phyloP scores from a whole-genome alignment of 768 basidiomycete species.

The Suillus clintonianus region DNA sequence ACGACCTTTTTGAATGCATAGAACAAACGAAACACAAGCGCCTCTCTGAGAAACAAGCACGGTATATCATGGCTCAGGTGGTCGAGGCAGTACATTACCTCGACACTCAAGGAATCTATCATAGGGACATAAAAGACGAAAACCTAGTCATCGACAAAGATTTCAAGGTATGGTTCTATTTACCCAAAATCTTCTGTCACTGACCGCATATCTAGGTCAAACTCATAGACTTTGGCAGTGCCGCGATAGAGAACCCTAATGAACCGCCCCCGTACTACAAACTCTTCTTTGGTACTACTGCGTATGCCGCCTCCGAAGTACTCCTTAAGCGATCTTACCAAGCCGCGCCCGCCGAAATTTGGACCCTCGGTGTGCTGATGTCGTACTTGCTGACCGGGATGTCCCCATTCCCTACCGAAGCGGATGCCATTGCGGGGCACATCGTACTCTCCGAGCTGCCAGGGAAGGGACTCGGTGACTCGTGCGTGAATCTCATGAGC shows the following conservation, averaged over 20 bases:
- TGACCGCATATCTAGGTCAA: constrained; percentile 63
- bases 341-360: constrained; percentile 93
- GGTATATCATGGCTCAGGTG: constrained; percentile 84
- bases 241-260: constrained; percentile 68
- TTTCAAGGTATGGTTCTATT: constrained; percentile 53
- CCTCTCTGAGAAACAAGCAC: constrained; percentile 75
- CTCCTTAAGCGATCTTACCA: constrained; percentile 86
- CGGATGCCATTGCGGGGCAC: constrained; percentile 71
- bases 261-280: constrained; percentile 67
- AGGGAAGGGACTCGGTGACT: constrained; percentile 41
- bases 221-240: constrained; percentile 94
- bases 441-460: constrained; percentile 51
- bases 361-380: constrained; percentile 93
- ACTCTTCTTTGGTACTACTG: constrained; percentile 90
- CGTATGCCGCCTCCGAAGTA: constrained; percentile 95
- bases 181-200: background rate
- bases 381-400: constrained; percentile 92
- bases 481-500: constrained; percentile 63
- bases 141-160: constrained; percentile 81
- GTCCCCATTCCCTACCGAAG: constrained; percentile 89
- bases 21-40: constrained; percentile 82
- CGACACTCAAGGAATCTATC: constrained; percentile 80
- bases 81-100: constrained; percentile 85
- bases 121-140: constrained; percentile 97
- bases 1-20: constrained; percentile 95